Evolutionary conservation across 1,139 yeast genomes (phyloP).

Genomic region (Kodamaea sp.): DNA sequence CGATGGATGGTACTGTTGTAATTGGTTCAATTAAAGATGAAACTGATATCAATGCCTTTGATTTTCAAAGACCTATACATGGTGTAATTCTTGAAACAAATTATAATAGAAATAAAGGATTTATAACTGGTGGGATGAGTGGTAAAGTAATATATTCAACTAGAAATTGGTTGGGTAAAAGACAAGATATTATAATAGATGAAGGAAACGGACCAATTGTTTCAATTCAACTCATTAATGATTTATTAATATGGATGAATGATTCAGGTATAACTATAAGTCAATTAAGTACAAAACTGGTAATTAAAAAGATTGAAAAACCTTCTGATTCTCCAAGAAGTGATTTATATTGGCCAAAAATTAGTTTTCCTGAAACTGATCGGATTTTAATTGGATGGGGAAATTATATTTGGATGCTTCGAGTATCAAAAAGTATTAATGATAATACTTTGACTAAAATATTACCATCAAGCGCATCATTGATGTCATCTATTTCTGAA

Average conservation of each 20-base stretch:
- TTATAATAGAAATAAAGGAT: constrained; percentile 57
- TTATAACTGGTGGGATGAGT: constrained; percentile 86
- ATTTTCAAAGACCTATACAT: constrained; percentile 85
- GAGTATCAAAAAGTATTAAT: constrained; percentile 34
- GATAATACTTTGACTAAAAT: constrained; percentile 20
- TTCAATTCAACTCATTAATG: constrained; percentile 56
- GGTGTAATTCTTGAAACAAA: constrained; percentile 77
- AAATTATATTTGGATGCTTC: constrained; percentile 68
- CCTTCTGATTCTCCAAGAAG: constrained; percentile 67
- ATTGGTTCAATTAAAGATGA: constrained; percentile 67
- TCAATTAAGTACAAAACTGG: constrained; percentile 44
- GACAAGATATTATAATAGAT: constrained; percentile 63
- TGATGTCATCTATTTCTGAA: constrained; percentile 49
- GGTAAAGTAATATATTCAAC: constrained; percentile 77
- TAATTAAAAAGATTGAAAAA: constrained; percentile 49
- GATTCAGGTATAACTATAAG: constrained; percentile 70
- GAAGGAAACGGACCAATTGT: constrained; percentile 71
- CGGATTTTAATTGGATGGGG: constrained; percentile 83
- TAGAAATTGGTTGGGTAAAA: constrained; percentile 81
- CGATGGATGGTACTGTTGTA: constrained; percentile 90
- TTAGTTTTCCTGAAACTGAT: constrained; percentile 64
- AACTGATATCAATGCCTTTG: constrained; percentile 66
- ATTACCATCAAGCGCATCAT: constrained; percentile 66
- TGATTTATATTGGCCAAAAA: constrained; percentile 81
- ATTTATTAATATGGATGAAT: constrained; percentile 78